These are phyloP conservation scores for Alternaria triticimaculans DNA, from an alignment of 2,329 filamentous ascomycete genomes.

Conservation along the genomic window DNA sequence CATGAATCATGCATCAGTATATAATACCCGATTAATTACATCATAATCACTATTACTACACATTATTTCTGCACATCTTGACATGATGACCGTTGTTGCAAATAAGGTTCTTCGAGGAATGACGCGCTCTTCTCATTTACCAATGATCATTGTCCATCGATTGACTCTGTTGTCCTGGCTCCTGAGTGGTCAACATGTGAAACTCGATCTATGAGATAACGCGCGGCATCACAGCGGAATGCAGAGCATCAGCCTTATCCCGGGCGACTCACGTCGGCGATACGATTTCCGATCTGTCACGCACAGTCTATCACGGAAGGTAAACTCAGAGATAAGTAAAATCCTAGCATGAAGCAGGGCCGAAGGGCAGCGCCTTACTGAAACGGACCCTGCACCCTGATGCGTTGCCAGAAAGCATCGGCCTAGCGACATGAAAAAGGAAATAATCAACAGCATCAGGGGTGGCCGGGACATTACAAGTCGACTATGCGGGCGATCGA, in stretches of 20 bases:
- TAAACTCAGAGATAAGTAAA: not conserved
- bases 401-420: not conserved
- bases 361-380: not conserved
- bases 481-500: conserved; percentile 5
- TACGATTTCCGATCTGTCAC: not conserved
- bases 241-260: not conserved
- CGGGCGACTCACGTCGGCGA: not conserved
- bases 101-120: not conserved
- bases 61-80: not conserved
- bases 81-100: not conserved
- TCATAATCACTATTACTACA: not conserved
- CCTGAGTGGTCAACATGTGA: not conserved
- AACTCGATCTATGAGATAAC: not conserved
- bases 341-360: not conserved
- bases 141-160: not conserved
- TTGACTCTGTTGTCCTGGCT: not conserved
- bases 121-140: not conserved
- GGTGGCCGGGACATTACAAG: conserved; percentile 6
- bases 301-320: not conserved
- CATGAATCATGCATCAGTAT: not conserved
- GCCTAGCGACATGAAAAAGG: not conserved
- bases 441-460: not conserved
- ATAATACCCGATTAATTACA: not conserved
- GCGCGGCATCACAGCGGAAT: not conserved
- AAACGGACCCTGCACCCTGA: not conserved